Evolutionary conservation across 208 protist genomes (phyloP), one percentile per base, ranked within the genome.

Genomic region (Acanthamoeba castellanii): DNA sequence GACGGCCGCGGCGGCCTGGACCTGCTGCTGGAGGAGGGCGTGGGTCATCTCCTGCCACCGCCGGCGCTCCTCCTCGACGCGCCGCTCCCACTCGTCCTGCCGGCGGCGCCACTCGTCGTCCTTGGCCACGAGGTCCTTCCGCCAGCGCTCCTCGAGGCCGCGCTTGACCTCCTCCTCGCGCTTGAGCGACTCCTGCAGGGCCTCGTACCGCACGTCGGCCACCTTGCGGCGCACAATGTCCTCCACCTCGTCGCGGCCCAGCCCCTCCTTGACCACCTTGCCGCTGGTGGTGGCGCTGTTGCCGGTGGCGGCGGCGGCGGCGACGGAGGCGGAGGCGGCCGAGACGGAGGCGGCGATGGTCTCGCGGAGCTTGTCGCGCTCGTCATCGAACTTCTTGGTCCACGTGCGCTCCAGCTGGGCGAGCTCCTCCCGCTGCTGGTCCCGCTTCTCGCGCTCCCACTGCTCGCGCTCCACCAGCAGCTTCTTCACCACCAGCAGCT

Each of bases 161-260:
- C 85, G 55, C 85, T 92, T 92, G 59, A 50, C 37, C 64, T 92
- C 85, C 64, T 92, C 85, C 64, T 92, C 85, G 30, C 85, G 55
- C 85, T 74, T 92, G 37, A 92, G 85, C 18, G 59, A 13, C 57
- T 92, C 85, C 45, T 92, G 85, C 25, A 92, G 64, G 18, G 85
- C 85, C 57, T 92, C 85, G 64, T 76, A 74, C 16, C 85, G 55
- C 8, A 92, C 55, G 59, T 92, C 85, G 30, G 59, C 64, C 30
- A 72, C 85, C 85, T 92, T 92, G 30, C 85, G 55, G 25, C 55
- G 64, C 25, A 92, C 55, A 52, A 92, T 66, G 64, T 92, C 85
- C 55, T 92, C 85, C 34, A 74, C 64, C n/a, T 92, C 85, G 11
- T 92, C 85, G 37, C 64, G 55, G 55, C 85, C 66, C 27, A 92